Evolutionary conservation across 2,329 filamentous ascomycete genomes (phyloP).

Genomic region (Arthrobotrys sphaeroides): DNA sequence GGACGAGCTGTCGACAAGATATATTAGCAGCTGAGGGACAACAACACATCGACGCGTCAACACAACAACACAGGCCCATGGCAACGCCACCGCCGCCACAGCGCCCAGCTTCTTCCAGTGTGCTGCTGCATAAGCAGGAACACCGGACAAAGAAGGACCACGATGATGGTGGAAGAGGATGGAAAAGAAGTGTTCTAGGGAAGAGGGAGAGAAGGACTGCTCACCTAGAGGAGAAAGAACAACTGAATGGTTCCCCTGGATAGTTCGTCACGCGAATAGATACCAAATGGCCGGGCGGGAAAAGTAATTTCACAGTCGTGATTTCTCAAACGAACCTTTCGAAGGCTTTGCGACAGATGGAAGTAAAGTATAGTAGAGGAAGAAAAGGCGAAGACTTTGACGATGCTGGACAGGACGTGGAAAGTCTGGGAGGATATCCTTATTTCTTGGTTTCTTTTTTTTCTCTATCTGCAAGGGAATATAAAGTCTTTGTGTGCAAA

Average conservation of each 20-base stretch:
- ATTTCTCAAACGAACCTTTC: background rate
- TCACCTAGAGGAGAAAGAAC: slow-evolving; percentile 54
- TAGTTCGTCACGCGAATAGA: slow-evolving; percentile 44
- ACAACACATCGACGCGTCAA: background rate
- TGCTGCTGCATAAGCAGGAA: too few species aligned
- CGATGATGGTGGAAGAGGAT: background rate
- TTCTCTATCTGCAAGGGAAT: slow-evolving; percentile 47
- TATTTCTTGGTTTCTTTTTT: slow-evolving; percentile 34
- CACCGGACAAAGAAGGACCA: background rate
- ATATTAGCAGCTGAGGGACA: background rate
- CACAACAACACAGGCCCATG: background rate
- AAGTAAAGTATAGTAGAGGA: slow-evolving; percentile 1
- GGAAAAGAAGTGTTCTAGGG: background rate
- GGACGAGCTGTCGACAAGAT: slow-evolving; percentile 25
- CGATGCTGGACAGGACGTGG: slow-evolving; percentile 6
- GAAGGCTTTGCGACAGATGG: slow-evolving; percentile 12
- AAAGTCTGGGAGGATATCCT: slow-evolving; percentile 20
- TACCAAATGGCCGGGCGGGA: background rate
- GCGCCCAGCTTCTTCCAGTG: too few species aligned
- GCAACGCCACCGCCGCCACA: too few species aligned
- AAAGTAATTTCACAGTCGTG: slow-evolving; percentile 2
- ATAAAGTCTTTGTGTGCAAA: slow-evolving; percentile 15
- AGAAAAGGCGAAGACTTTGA: slow-evolving; percentile 11
- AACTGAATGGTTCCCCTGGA: slow-evolving; percentile 54
- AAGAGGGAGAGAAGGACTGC: background rate